A percentile compares a stretch with the other conserved stretches of the same genome.
Conservation (phyloP, 2,329 filamentous ascomycete genomes). For the Pseudogymnoascus sp. region DNA sequence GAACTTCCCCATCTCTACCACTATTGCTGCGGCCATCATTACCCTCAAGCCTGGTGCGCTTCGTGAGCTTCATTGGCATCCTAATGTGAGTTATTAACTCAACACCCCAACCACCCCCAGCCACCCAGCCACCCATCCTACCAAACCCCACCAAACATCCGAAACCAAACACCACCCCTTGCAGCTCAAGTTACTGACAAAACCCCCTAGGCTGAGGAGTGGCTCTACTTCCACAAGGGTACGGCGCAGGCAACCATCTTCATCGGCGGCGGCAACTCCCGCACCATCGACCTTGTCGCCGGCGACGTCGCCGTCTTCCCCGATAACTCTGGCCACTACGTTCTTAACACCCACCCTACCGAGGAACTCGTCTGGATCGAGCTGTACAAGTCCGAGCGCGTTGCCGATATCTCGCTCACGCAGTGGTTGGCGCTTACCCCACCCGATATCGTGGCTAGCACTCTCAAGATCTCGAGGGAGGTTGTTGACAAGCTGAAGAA, state of each 20-base stretch:
- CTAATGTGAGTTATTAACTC: slow-evolving; percentile 44
- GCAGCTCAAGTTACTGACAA: not conserved
- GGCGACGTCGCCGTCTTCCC: slow-evolving; percentile 65
- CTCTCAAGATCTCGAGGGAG: slow-evolving; percentile 49
- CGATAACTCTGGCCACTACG: slow-evolving; percentile 60
- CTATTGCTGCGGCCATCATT: slow-evolving; percentile 57
- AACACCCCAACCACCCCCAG: not conserved
- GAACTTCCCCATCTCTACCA: slow-evolving; percentile 59
- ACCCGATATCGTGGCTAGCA: slow-evolving; percentile 51
- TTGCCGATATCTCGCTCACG: slow-evolving; percentile 57
- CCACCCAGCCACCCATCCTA: not conserved
- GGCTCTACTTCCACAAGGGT: slow-evolving; percentile 63
- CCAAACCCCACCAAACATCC: not conserved
- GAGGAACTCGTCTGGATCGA: slow-evolving; percentile 62
- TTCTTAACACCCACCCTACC: slow-evolving; percentile 57
- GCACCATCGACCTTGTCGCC: slow-evolving; percentile 59
- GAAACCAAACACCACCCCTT: not conserved
- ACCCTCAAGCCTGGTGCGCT: slow-evolving; percentile 55
- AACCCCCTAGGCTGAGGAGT: slow-evolving; percentile 51
- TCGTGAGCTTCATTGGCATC: slow-evolving; percentile 63
- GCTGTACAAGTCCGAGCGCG: slow-evolving; percentile 59
- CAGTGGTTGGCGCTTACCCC: slow-evolving; percentile 66
- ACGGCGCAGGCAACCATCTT: slow-evolving; percentile 56
- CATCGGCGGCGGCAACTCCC: slow-evolving; percentile 50
- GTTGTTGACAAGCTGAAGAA: slow-evolving; percentile 52